Evolutionary conservation across 192 early-diverging fungal species (phyloP), one percentile per base, ranked within the genome.

Genomic region (Backusella parvicylindrica): DNA sequence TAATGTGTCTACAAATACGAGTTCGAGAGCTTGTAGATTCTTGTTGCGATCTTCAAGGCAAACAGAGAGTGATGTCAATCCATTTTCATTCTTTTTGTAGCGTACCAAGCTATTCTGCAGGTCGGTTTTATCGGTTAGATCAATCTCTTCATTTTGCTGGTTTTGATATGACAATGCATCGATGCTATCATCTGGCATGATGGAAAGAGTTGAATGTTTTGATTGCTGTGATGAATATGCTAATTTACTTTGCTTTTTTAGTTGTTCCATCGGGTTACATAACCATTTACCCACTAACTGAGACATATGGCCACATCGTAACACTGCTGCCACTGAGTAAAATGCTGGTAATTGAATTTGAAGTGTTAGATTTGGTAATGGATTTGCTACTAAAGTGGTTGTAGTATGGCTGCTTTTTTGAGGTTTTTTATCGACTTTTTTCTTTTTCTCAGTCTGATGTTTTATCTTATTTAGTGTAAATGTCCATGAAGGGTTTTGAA

Each of bases 261-360:
- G n/a, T 23, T 68, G 66, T 3, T 68, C 66, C 66, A 68, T 68
- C 8, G 66, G 66, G 36, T 68, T 68, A 21, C 66, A 36, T 38
- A 68, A n/a, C 66, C 66, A 68, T 8, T 37, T 68, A 7, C 35
- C 66, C 23, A 68, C 66, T 6, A 68, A 33, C 38, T 23, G 35
- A 21, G 66, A 68, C n/a, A 37, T 15, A 37, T 68, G 66, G 0
- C 66, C 66, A 13, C 66, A 68, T 13, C 66, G 66, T 26, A 68
- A 21, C 7, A 68, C 32, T 38, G 36, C n/a, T 21, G 66, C 32
- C 6, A 68, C 9, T 13, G 66, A 68, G n/a, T 36, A 23, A 21
- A 68, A 15, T 13, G n/a, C 23, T 21, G 66, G 66, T 23, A 68
- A 13, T 21, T 68, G 66, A 12, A 68, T 38, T 8, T 68, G 36